Evolutionary conservation across 2,329 filamentous ascomycete species (phyloP), one percentile per base, ranked within the genome.

Genomic region (Lachnellula hyalina): DNA sequence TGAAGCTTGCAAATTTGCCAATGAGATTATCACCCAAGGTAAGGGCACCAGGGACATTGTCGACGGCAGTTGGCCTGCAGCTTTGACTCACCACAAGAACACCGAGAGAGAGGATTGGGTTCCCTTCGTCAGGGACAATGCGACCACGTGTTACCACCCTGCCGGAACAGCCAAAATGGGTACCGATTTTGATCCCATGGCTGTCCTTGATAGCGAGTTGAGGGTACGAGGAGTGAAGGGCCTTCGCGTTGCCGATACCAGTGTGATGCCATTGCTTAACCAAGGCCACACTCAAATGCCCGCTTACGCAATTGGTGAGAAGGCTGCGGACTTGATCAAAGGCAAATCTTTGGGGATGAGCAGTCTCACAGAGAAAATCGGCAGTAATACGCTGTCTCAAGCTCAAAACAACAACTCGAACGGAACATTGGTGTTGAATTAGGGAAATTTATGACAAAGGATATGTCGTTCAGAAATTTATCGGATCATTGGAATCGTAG

Each of bases 131-230:
- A 78, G 75, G 62, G 70, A 84, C 34, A 74, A 83, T 64, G 81
- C 79, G n/a, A 83, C 80, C 2, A 84, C 81, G 23, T 83, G 81
- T 79, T 82, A 84, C 54, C 81, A 85, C 61, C 76, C 80, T 0
- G 74, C 74, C 0, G 81, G 80, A 2, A 83, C 81, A 0, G 80
- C 76, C 61, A 78, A 78, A 38, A 82, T 85, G 73, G 78, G 79
- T 11, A 72, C 72, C 15, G 65, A 72, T 1, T 71, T 73, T 25
- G 75, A 83, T 51, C 65, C 69, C 0, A 73, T 85, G 57, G 57
- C 63, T 3, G 64, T 67, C 15, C 59, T 66, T 11, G 62, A 67
- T 35, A 51, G 53, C 11, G 55, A 65, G 17, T 44, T 66, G 9
- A 54, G 56, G 9, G 63, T 67, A 14, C 47, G 60, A 41, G 64